Percentiles rank a stretch among this genome's conserved stretches.
Conservation (phyloP, 306 rosid genomes). For the Betula pendula region DNA sequence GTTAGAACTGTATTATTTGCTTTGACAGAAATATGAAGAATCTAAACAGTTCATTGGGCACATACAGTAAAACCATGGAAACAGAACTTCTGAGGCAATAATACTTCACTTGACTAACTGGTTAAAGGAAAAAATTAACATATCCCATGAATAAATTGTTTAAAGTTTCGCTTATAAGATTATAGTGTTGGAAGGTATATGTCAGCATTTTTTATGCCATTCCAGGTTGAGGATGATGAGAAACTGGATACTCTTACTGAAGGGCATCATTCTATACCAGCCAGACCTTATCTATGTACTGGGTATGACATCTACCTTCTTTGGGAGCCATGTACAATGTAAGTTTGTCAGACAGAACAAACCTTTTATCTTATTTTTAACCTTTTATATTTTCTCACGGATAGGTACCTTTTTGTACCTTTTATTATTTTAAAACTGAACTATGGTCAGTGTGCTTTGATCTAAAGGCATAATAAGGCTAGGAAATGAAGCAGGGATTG, state of each 20-base stretch:
- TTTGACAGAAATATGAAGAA: background rate
- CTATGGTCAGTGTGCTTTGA: background rate
- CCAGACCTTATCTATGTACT: conserved; percentile 81
- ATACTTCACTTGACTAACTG: background rate
- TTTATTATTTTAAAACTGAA: background rate
- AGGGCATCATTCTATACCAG: conserved; percentile 31
- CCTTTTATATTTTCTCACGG: background rate
- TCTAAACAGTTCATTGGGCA: background rate
- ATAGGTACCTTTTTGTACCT: background rate
- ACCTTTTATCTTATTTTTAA: conserved; percentile 17
- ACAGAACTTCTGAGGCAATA: background rate
- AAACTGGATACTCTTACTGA: conserved; percentile 34
- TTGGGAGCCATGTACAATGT: conserved; percentile 97
- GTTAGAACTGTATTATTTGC: background rate
- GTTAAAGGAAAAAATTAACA: background rate
- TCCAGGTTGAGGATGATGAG: conserved; percentile 57
- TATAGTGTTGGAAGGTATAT: conserved; percentile 5
- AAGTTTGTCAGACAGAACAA: conserved; percentile 33
- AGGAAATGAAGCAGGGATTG: background rate
- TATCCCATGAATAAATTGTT: conserved; percentile 10
- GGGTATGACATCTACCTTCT: conserved; percentile 91
- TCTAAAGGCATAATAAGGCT: background rate
- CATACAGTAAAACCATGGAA: background rate
- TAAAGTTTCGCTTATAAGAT: conserved; percentile 11
- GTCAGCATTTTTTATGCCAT: conserved; percentile 19